Evolutionary conservation across 768 basidiomycete species (phyloP).

Genomic region (Ramaria sp.): DNA sequence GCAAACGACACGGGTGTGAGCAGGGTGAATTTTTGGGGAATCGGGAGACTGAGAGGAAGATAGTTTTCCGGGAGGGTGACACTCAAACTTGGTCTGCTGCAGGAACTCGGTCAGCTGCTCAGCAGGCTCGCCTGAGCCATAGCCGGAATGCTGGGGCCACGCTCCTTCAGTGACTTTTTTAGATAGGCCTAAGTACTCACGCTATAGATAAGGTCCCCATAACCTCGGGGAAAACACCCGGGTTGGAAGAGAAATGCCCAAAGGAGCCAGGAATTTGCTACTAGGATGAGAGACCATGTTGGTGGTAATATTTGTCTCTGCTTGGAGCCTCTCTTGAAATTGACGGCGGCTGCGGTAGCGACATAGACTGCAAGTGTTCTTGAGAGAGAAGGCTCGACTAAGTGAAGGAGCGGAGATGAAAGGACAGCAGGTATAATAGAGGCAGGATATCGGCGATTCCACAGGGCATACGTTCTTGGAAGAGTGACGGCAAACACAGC

Average conservation of each 20-base stretch:
- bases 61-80: background rate
- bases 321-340: background rate
- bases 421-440: background rate
- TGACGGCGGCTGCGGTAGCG: background rate
- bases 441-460: background rate
- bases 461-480: background rate
- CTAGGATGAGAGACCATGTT: conserved; percentile 1
- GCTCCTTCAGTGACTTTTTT: background rate
- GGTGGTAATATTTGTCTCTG: background rate
- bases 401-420: background rate
- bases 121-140: background rate
- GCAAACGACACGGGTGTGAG: conserved; percentile 1
- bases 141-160: background rate
- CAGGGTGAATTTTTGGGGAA: background rate
- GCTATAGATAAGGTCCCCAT: background rate
- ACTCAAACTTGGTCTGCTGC: background rate
- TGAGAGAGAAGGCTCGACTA: background rate
- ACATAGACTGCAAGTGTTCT: conserved; percentile 1
- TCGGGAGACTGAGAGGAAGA: background rate
- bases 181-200: background rate
- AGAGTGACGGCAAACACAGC: background rate
- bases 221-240: background rate
- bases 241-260: conserved; percentile 3
- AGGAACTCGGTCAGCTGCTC: background rate
- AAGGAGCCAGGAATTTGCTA: conserved; percentile 3